phyloP scores from a whole-genome alignment of 2,329 filamentous ascomycete genomes.

The Fusarium phyllophilum region DNA sequence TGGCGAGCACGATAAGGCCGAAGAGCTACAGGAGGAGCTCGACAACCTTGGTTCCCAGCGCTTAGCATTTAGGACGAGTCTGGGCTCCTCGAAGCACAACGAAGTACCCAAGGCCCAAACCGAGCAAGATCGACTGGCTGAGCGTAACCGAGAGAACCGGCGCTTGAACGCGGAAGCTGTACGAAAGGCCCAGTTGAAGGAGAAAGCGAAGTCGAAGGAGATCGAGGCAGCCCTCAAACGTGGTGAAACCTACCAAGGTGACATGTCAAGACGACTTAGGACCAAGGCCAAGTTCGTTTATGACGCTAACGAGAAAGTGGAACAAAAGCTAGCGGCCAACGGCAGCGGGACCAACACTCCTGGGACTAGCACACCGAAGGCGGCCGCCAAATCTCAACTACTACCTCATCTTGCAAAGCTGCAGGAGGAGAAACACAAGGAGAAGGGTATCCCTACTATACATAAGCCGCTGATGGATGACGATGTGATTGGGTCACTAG shows the following conservation, averaged over 20 bases:
- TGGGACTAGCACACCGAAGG: slow-evolving; percentile 63
- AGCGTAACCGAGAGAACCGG: slow-evolving; percentile 86
- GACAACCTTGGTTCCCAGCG: slow-evolving; percentile 74
- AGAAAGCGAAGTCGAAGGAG: slow-evolving; percentile 72
- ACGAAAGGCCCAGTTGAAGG: slow-evolving; percentile 88
- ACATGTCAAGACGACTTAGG: slow-evolving; percentile 70
- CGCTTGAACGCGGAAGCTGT: slow-evolving; percentile 87
- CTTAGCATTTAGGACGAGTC: slow-evolving; percentile 76
- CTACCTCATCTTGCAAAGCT: slow-evolving; percentile 65
- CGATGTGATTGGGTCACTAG: slow-evolving; percentile 88
- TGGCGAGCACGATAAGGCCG: slow-evolving; percentile 68
- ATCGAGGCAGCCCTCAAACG: slow-evolving; percentile 70
- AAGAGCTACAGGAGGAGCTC: slow-evolving; percentile 67
- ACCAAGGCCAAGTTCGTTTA: slow-evolving; percentile 76
- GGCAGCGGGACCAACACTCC: slow-evolving; percentile 63
- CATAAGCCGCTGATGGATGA: slow-evolving; percentile 88
- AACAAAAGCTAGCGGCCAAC: slow-evolving; percentile 61
- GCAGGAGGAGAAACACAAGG: slow-evolving; percentile 61
- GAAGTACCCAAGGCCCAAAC: slow-evolving; percentile 59
- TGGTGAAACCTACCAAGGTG: slow-evolving; percentile 69
- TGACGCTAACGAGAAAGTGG: slow-evolving; percentile 64
- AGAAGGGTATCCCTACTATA: slow-evolving; percentile 72
- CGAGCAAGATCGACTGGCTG: slow-evolving; percentile 84
- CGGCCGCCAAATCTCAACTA: slow-evolving; percentile 54
- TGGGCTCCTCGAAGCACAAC: slow-evolving; percentile 65